A percentile compares a stretch with the other conserved stretches of the same genome.
These are phyloP conservation scores for Suillus weaverae DNA, from an alignment of 768 basidiomycete species.

Conservation along the genomic window DNA sequence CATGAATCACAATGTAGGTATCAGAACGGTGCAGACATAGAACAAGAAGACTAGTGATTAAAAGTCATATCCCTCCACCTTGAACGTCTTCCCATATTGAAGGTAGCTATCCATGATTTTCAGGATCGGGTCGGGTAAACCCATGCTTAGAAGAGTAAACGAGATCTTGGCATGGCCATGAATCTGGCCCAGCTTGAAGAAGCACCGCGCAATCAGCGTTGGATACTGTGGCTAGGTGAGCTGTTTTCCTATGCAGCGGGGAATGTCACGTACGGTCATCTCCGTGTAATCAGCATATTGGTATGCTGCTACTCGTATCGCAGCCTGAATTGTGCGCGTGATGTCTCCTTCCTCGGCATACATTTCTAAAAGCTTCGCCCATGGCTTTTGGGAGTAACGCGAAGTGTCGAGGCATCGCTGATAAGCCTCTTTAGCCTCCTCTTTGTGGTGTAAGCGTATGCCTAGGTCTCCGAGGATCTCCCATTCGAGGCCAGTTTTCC, in stretches of 20 bases:
- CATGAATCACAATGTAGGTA: background rate
- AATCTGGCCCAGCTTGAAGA: constrained; percentile 91
- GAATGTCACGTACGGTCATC: constrained; percentile 65
- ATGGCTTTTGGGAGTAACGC: constrained; percentile 88
- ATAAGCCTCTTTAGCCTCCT: constrained; percentile 98
- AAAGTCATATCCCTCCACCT: constrained; percentile 85
- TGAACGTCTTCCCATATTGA: constrained; percentile 84
- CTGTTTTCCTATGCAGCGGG: background rate
- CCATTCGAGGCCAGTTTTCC: constrained; percentile 97
- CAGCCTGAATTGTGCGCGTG: constrained; percentile 85
- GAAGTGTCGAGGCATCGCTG: constrained; percentile 89
- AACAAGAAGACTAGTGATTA: constrained; percentile 31
- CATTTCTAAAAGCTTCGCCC: constrained; percentile 91
- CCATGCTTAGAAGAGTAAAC: constrained; percentile 92
- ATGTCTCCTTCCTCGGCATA: constrained; percentile 98
- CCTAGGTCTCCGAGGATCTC: constrained; percentile 97
- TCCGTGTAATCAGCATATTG: constrained; percentile 88
- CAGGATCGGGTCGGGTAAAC: constrained; percentile 83
- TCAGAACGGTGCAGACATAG: background rate
- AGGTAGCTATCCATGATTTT: constrained; percentile 94
- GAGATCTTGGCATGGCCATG: constrained; percentile 94
- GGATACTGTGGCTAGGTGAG: constrained; percentile 61
- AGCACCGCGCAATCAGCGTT: constrained; percentile 82
- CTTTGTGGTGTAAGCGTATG: constrained; percentile 91
- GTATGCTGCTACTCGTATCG: constrained; percentile 91